Evolutionary conservation across 768 basidiomycete genomes (phyloP), one percentile per base, ranked within the genome.

Genomic region (Gelatoporia subvermispora): DNA sequence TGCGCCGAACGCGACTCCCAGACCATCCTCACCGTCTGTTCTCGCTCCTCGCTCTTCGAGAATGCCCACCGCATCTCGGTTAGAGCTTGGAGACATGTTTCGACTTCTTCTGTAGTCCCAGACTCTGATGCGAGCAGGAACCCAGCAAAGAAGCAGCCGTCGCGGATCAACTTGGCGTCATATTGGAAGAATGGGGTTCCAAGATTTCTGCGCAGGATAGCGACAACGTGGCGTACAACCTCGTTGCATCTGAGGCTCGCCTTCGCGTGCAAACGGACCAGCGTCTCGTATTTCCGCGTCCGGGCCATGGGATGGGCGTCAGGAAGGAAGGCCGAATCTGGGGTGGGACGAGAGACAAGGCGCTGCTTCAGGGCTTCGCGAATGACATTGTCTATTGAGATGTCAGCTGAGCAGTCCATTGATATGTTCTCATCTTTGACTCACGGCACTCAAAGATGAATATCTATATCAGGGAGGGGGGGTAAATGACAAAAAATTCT

Each of bases 361-460:
- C 76, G 81, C 50, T 83, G 79, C 60, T 86, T 84, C 24, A 96
- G 78, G 2, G 83, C 78, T 61, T 93, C 91, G 23, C 89, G 83
- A 56, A 95, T 86, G 55, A 91, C 78, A 64, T 93, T 93, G 63
- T 93, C 87, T 82, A 63, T 34, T 37, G 49, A 59, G 34, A 45
- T 43, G 24, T 49, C 42, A 51, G 18, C 40, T 25, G 15, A 35
- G 49, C 25, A 36, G 9, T 20, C 9, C 25, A 17, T 8, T 4
- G 18, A 40, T 2, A n/a, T 23, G 36, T 20, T 35, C 35, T 25
- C n/a, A 34, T 17, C 17, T 46, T 35, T 44, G 21, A 78, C 85
- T 73, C 64, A 86, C 84, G 77, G 64, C 88, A 91, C 66, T 94
- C 90, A 56, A 95, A 95, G 53, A 94, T 83, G 67, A 89, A 93